Base-by-base conservation (phyloP, 768 basidiomycete genomes). In the Tulasnella calospora region DNA sequence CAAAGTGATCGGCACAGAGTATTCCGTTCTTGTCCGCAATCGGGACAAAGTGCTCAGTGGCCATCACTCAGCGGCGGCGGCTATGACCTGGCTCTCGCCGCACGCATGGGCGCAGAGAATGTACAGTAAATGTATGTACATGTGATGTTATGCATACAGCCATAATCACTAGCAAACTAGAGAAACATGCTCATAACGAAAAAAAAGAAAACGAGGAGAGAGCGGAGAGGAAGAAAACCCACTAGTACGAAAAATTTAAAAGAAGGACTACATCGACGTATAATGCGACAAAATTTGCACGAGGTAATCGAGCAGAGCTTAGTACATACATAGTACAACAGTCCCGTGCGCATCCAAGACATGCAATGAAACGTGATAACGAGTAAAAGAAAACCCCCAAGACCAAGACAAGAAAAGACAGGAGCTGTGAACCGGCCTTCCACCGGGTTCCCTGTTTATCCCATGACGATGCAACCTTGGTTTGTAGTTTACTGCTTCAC, bases 71-170 rank as follows among this genome's bases (percentile, higher is more conserved):
- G 61, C 30, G 61, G 23, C 61, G 61, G 61, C 61, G 61, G 61
- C 33, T 67, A 35, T 67, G 61, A 67, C 61, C 61, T 67, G 30
- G 61, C 33, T 27, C 5, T 3, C 30, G 8, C 61, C 61, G 61
- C 61, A 67, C 30, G 27, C 61, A 30, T 51, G 51, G 15, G 17
- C 30, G 6, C 3, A 1, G 61, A 35, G 33, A 15, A 4, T 7
- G 61, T 35, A 67, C 30, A 27, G 33, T 17, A 35, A 10, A 67
- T 33, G 61, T 67, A 67, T 67, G 61, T 67, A 67, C 61, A 67
- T 67, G 61, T 67, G 61, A 67, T 67, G 33, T 67, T 67, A 67
- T 67, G 61, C 61, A 67, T 67, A 67, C 61, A 67, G 27, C 61
- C 61, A 67, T 67, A 67, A 67, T 67, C 61, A 67, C 61, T 17